A percentile compares a stretch with the other conserved stretches of the same genome.
Conservation (phyloP, 305 asterid species). For the Ruellia speciosa region DNA sequence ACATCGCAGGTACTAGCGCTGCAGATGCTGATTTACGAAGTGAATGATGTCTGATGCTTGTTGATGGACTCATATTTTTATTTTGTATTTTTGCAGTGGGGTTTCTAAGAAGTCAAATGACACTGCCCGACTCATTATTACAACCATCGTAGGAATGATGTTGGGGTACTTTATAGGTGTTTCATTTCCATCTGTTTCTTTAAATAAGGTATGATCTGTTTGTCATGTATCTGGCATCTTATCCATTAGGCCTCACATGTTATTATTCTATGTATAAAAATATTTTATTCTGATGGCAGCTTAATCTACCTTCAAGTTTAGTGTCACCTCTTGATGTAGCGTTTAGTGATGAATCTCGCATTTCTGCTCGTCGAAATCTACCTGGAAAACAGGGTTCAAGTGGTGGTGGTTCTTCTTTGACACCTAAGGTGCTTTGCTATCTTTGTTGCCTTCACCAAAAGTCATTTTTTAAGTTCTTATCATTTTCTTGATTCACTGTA, state of each 20-base stretch:
- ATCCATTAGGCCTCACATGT: neutral
- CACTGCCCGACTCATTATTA: constrained; percentile 34
- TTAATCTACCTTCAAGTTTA: constrained; percentile 48
- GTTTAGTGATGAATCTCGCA: constrained; percentile 26
- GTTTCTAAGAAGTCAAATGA: constrained; percentile 37
- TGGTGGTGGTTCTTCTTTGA: constrained; percentile 23
- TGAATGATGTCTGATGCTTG: constrained; percentile 13
- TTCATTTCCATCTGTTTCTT: constrained; percentile 46
- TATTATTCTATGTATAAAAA: neutral
- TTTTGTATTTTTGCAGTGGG: constrained; percentile 30
- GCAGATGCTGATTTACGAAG: constrained; percentile 11
- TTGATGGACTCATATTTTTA: constrained; percentile 3
- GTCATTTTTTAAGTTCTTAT: neutral
- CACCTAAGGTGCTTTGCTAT: constrained; percentile 35
- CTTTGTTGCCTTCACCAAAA: neutral
- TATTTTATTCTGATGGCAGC: constrained; percentile 29
- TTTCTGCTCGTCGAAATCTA: constrained; percentile 27
- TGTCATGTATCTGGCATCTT: neutral
- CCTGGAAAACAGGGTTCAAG: constrained; percentile 45
- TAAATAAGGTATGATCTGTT: constrained; percentile 32
- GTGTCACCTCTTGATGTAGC: constrained; percentile 31
- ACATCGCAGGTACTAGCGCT: constrained; percentile 57
- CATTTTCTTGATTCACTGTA: neutral
- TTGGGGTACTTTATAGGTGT: constrained; percentile 48
- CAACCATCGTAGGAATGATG: constrained; percentile 44